Conservation (phyloP, 345 rosid species). For the Cardiospermum halicacabum region DNA sequence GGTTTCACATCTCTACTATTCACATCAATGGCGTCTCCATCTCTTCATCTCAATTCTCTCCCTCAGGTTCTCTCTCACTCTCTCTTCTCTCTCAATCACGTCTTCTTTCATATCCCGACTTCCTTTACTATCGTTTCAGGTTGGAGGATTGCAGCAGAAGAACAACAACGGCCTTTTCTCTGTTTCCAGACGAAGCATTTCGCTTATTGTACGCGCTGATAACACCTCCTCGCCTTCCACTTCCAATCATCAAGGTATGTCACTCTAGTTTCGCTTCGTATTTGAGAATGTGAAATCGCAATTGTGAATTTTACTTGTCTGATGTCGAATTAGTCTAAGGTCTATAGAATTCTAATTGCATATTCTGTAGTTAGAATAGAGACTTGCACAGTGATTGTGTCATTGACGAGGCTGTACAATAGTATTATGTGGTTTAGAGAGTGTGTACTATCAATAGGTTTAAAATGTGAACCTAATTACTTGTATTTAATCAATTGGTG, state of each 20-base stretch:
- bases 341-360: neutral
- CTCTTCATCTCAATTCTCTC: slow-evolving; percentile 43
- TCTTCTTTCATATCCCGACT: neutral
- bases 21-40: slow-evolving; percentile 61
- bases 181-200: slow-evolving; percentile 41
- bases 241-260: slow-evolving; percentile 44
- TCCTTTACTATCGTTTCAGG: slow-evolving; percentile 15
- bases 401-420: neutral
- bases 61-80: slow-evolving; percentile 48
- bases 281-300: neutral
- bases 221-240: slow-evolving; percentile 34
- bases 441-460: neutral
- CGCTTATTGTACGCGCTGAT: slow-evolving; percentile 53
- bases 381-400: neutral
- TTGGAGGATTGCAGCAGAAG: slow-evolving; percentile 37
- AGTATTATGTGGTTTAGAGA: neutral
- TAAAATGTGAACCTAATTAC: neutral
- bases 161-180: slow-evolving; percentile 26
- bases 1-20: neutral
- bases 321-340: neutral
- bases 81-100: neutral
- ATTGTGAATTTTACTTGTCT: neutral
- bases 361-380: neutral
- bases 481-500: neutral
- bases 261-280: neutral